Evolutionary conservation across 805 yeast genomes (phyloP), one percentile per base, ranked within the genome.

Genomic region (Osmozyma mogii): DNA sequence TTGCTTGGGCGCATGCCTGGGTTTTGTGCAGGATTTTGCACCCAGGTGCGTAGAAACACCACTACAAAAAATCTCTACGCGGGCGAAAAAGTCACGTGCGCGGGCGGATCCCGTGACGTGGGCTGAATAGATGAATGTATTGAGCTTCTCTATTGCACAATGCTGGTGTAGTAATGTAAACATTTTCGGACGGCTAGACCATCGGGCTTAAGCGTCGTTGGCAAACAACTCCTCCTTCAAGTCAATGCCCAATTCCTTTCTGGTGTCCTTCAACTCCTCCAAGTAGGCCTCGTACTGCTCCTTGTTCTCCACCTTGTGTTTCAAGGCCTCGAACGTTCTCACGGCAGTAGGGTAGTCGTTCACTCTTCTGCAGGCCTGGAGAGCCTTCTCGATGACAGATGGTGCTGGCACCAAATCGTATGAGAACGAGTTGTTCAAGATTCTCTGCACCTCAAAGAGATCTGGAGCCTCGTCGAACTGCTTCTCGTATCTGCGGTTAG

Each of bases 371-470:
- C 96, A 88, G 27, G 98, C 98, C 68, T 84, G 78, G 56, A 92
- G 72, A 28, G 98, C 98, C 65, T 82, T 84, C 66, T 84, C 95
- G 54, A 92, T 73, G 40, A 92, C 97, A 39, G 82, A 75, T 45
- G 98, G 98, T 17, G 98, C 89, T 45, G 98, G 98, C 34, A 92
- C 98, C 62, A 92, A 76, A 67, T 92, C 98, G 71, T 92, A 92
- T 10, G 97, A 84, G 71, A 92, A 92, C 64, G 94, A 87, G 70
- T 92, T 92, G 78, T 94, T 92, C 58, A 92, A 75, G 38, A 92
- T 88, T 72, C 98, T 84, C 69, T 75, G 73, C 19, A 62, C 67
- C 49, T 63, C 69, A 38, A 63, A 63, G 45, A 63, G 56, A 49
- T 64, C 69, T 16, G 66, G 64, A 27, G 94, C 94, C 58, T 82